phyloP scores from a whole-genome alignment of 140 eudicot genomes.

The Erigeron philadelphicus region DNA sequence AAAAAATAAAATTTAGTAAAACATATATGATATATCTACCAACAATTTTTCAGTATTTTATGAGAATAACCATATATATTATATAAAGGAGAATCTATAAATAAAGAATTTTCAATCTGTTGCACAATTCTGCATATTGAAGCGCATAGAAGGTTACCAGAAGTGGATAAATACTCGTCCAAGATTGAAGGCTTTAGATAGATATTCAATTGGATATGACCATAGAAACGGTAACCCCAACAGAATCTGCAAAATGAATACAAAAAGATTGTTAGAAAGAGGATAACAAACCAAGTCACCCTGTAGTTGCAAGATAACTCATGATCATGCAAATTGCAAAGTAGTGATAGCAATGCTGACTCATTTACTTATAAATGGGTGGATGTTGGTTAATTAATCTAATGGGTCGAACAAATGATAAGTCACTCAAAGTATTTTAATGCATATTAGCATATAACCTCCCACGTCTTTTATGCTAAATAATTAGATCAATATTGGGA shows the following conservation, averaged over 20 bases:
- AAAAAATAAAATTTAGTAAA: not conserved
- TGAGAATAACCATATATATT: too few species aligned
- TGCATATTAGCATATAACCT: not conserved
- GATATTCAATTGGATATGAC: constrained; percentile 62
- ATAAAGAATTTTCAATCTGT: not conserved
- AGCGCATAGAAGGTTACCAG: constrained; percentile 53
- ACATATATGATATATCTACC: not conserved
- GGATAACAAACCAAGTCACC: constrained; percentile 1
- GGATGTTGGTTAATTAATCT: not conserved
- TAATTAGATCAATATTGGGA: not conserved
- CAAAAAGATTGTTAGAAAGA: not conserved
- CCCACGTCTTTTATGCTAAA: not conserved
- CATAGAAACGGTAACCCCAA: constrained; percentile 68
- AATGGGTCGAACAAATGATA: not conserved
- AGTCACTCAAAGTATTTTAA: not conserved
- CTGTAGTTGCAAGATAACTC: constrained; percentile 35
- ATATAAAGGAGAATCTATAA: not conserved
- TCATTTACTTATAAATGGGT: not conserved
- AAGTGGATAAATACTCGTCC: constrained; percentile 95
- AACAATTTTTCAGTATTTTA: not conserved
- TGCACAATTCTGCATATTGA: constrained; percentile 13
- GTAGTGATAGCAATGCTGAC: too few species aligned
- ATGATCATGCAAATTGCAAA: constrained; percentile 19
- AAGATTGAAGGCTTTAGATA: constrained; percentile 91
- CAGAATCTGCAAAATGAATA: constrained; percentile 54